Percentiles rank a stretch among this genome's conserved stretches.
Evolutionary conservation across 2,329 filamentous ascomycete genomes (phyloP).

Genomic region (Fusarium udum): DNA sequence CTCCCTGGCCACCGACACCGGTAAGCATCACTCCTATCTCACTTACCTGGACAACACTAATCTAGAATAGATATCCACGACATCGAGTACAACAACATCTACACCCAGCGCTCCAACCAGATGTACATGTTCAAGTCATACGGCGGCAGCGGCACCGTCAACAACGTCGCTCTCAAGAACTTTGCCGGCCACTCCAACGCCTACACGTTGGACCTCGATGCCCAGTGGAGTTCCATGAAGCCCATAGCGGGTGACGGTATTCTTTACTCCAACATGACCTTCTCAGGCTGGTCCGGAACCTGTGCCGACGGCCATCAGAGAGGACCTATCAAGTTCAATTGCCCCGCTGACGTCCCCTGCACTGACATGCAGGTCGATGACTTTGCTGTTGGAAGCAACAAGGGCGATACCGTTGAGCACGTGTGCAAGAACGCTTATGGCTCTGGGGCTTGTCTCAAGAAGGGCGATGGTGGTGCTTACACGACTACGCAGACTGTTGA

Average conservation of each 20-base stretch:
- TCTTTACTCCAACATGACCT: constrained; percentile 35
- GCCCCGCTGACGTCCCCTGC: constrained; percentile 27
- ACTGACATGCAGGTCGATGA: constrained; percentile 32
- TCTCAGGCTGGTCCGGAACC: constrained; percentile 36
- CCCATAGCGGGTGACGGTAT: constrained; percentile 22
- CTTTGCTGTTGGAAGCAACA: constrained; percentile 29
- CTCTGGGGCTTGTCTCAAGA: constrained; percentile 23
- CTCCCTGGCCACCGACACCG: constrained; percentile 2
- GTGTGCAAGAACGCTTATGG: constrained; percentile 36
- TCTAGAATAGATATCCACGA: constrained; percentile 10
- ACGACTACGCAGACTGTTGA: constrained; percentile 30
- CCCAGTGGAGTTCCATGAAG: constrained; percentile 33
- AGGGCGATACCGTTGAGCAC: constrained; percentile 22
- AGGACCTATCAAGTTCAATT: constrained; percentile 38
- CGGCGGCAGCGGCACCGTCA: constrained; percentile 33
- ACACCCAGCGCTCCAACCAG: constrained; percentile 35
- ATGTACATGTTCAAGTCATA: constrained; percentile 41
- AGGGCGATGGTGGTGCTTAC: constrained; percentile 11
- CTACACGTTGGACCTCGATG: constrained; percentile 33
- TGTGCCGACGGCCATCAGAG: constrained; percentile 30
- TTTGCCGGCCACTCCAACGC: constrained; percentile 37
- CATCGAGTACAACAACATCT: constrained; percentile 36
- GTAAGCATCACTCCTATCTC: rapidly evolving
- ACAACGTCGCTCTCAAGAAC: constrained; percentile 34
- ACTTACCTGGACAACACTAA: not conserved